Evolutionary conservation across 139 green algal species (phyloP), one percentile per base, ranked within the genome.

Genomic region (Volvox reticuliferus): DNA sequence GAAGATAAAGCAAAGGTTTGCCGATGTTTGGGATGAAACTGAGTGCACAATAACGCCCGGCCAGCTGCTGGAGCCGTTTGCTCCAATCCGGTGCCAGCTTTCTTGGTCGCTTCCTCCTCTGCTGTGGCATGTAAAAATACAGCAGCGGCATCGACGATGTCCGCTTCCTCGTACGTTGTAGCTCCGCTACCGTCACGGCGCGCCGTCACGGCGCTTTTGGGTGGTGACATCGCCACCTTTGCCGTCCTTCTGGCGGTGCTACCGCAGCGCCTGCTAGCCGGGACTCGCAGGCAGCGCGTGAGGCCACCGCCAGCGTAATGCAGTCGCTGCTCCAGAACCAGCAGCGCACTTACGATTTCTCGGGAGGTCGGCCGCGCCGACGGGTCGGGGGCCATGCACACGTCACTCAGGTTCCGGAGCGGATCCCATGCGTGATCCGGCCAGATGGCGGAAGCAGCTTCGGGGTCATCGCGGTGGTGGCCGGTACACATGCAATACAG

Each of bases 401-500:
- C 37, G 65, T 82, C 37, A 12, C 69, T 71, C 28, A 89, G 85
- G n/a, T 22, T 33, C 0, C 68, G 85, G n/a, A 89, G 69, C 18
- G 85, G 69, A n/a, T n/a, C 28, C 85, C 85, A 89, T 19, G 81
- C 85, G n/a, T 89, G 26, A 0, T 61, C 9, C 0, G 85, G 85
- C 69, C 85, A 82, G 6, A 37, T 0, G 9, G 67, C 6, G 35
- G 83, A 35, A 2, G 35, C 13, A 36, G 20, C 32, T 28, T 24
- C 17, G 63, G 12, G 16, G 12, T 28, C 16, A 35, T 12, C 65
- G 24, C 24, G 83, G 36, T 62, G 24, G 2, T 26, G 1, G 0
- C 67, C 83, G 0, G 83, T 89, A 44, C 83, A 89, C 67, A 89
- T 80, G 67, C 33, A 21, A 32, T 68, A 80, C 33, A 89, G 83